Percentiles rank a stretch among this genome's conserved stretches.
Conservation (phyloP, 2,329 filamentous ascomycete species). For the Arthrobotrys iridis region DNA sequence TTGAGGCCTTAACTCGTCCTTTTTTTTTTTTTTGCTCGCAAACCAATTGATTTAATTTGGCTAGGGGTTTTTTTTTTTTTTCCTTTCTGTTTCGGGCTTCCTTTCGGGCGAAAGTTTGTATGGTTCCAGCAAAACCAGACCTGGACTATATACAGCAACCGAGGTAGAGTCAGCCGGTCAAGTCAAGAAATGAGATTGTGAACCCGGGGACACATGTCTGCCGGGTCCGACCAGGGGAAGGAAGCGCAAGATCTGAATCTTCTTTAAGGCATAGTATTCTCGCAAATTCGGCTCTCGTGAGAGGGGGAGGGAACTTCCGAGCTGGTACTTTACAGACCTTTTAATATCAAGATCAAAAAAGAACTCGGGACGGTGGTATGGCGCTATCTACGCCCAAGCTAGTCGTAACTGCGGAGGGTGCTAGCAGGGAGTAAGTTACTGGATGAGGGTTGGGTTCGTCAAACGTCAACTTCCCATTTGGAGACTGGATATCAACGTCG, state of each 20-base stretch:
- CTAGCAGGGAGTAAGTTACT: slow-evolving; percentile 17
- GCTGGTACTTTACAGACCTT: slow-evolving; percentile 48
- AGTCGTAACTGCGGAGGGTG: slow-evolving; percentile 14
- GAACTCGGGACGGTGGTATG: slow-evolving; percentile 32
- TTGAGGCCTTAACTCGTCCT: slow-evolving; percentile 1
- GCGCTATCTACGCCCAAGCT: slow-evolving; percentile 36
- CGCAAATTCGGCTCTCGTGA: slow-evolving; percentile 15
- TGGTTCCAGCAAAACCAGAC: slow-evolving; percentile 35
- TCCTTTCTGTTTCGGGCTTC: slow-evolving; percentile 18
- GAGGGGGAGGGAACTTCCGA: slow-evolving; percentile 22
- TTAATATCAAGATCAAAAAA: slow-evolving; percentile 24
- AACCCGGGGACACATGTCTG: slow-evolving; percentile 41
- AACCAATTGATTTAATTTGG: slow-evolving; percentile 11
- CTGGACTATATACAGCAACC: slow-evolving; percentile 51
- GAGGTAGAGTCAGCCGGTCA: slow-evolving; percentile 48
- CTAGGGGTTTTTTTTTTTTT: slow-evolving; percentile 7
- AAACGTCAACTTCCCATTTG: slow-evolving; percentile 23
- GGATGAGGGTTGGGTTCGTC: slow-evolving; percentile 14
- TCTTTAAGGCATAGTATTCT: slow-evolving; percentile 26
- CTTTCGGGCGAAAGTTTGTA: slow-evolving; percentile 53
- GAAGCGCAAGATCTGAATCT: slow-evolving; percentile 9
- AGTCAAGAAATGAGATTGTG: slow-evolving; percentile 35
- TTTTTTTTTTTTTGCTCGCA: too few relatives aligned
- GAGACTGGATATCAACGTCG: slow-evolving; percentile 20
- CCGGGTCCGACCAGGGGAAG: slow-evolving; percentile 13